A percentile compares a stretch with the other conserved stretches of the same genome.
Conservation (phyloP, 1,284 basidiomycete genomes). For the Porphyrellus sp. region DNA sequence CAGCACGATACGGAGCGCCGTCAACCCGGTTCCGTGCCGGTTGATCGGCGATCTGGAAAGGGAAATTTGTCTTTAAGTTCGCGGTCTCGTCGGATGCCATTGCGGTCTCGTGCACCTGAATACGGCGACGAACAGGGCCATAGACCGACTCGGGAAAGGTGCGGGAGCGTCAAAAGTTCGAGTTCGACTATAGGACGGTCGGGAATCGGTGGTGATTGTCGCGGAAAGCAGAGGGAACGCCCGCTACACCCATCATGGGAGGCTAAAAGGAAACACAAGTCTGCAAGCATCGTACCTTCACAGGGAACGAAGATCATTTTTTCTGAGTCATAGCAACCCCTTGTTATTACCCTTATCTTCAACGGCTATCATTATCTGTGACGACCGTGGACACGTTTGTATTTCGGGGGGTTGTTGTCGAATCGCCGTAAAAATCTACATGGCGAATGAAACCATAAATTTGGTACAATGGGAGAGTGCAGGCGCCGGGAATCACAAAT, state of each 20-base stretch:
- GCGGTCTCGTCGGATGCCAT: not conserved
- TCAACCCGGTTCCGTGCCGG: constrained; percentile 1
- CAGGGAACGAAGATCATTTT: constrained; percentile 71
- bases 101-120: not conserved
- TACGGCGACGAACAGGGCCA: not conserved
- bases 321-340: constrained; percentile 18
- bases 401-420: not conserved
- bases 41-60: constrained; percentile 21
- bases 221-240: constrained; percentile 33
- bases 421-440: not conserved
- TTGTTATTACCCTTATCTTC: not conserved
- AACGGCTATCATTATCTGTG: not conserved
- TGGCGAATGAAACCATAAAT: constrained; percentile 4
- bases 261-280: constrained; percentile 77
- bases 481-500: not conserved
- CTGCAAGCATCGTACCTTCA: constrained; percentile 51
- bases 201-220: not conserved
- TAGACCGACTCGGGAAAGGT: not conserved
- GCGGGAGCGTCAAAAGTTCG: not conserved
- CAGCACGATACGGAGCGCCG: constrained; percentile 26
- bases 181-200: not conserved
- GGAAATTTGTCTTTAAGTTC: constrained; percentile 4
- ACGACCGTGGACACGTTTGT: constrained; percentile 1
- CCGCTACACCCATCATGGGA: constrained; percentile 90
- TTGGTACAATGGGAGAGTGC: not conserved